Percentiles rank a stretch among this genome's conserved stretches.
Conservation (phyloP, 768 basidiomycete species). For the Phylloporus sp. region DNA sequence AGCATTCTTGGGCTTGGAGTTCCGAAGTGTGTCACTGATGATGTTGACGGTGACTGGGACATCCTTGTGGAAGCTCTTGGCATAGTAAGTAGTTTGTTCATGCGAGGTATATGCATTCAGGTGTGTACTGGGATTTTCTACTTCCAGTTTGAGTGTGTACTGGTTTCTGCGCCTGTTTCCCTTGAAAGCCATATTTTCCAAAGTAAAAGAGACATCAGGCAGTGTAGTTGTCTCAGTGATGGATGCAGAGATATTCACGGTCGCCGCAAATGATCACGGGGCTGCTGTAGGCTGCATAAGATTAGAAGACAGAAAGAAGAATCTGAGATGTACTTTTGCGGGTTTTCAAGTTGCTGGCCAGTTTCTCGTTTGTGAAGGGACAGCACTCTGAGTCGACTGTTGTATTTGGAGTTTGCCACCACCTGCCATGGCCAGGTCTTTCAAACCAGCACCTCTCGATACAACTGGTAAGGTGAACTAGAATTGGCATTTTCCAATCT, state of each 20-base stretch:
- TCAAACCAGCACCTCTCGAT: not conserved
- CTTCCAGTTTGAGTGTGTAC: constrained; percentile 89
- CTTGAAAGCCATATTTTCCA: constrained; percentile 98
- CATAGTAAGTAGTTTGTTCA: constrained; percentile 99
- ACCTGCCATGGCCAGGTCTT: constrained; percentile 1
- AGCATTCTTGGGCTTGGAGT: constrained; percentile 81
- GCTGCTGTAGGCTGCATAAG: constrained; percentile 33
- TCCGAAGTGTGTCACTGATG: constrained; percentile 96
- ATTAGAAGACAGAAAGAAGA: no score
- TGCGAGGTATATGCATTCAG: constrained; percentile 98
- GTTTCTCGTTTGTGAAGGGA: no score
- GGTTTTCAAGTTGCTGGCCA: no score
- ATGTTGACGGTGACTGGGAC: constrained; percentile 89
- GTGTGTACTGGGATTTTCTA: constrained; percentile 96
- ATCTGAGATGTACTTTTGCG: no score
- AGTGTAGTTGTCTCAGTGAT: constrained; percentile 89
- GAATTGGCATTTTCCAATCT: not conserved
- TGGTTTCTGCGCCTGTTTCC: constrained; percentile 87
- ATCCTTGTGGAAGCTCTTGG: constrained; percentile 97
- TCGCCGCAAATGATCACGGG: constrained; percentile 73
- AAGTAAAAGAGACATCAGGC: constrained; percentile 95
- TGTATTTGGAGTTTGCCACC: no score
- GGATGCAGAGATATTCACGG: constrained; percentile 59
- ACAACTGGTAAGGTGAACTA: not conserved
- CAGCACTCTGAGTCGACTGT: no score